Conservation (phyloP, 345 rosid species). For the Acer negundo region DNA sequence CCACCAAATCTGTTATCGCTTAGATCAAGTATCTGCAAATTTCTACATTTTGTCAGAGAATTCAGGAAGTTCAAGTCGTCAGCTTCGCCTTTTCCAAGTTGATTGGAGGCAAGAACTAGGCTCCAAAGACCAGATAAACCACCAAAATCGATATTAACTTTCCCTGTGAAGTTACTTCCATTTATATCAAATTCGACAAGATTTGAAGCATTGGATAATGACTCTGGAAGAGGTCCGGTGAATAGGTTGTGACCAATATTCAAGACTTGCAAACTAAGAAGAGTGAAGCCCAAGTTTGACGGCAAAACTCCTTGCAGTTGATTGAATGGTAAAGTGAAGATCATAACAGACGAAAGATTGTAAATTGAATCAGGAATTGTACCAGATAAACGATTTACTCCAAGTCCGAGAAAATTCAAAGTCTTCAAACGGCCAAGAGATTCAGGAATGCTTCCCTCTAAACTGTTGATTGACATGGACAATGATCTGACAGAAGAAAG, state of each 20-base stretch:
- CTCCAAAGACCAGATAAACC: conserved; percentile 9
- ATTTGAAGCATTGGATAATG: conserved; percentile 30
- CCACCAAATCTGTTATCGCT: conserved; percentile 22
- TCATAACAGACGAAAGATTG: conserved; percentile 17
- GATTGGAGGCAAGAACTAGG: conserved; percentile 20
- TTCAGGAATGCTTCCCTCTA: conserved; percentile 7
- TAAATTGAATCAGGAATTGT: too few relatives aligned
- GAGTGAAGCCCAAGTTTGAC: conserved; percentile 19
- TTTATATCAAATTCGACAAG: conserved; percentile 14
- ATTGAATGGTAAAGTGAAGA: conserved; percentile 9
- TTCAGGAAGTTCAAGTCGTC: conserved; percentile 28
- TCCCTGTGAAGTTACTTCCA: conserved; percentile 26
- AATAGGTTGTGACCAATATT: conserved; percentile 19
- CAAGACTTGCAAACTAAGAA: conserved; percentile 21
- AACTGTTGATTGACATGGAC: conserved; percentile 1
- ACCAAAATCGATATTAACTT: conserved; percentile 21
- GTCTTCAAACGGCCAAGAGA: neutral
- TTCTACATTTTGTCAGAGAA: conserved; percentile 29
- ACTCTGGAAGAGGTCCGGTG: conserved; percentile 21
- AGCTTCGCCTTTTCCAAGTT: conserved; percentile 23
- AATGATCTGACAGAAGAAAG: conserved; percentile 18
- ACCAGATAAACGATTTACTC: conserved; percentile 1
- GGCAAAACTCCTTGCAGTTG: conserved; percentile 27
- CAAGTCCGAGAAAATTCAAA: conserved; percentile 4
- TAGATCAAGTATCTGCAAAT: conserved; percentile 24